Evolutionary conservation across 257 asterid species (phyloP).

Genomic region (Solanum verrucosum): DNA sequence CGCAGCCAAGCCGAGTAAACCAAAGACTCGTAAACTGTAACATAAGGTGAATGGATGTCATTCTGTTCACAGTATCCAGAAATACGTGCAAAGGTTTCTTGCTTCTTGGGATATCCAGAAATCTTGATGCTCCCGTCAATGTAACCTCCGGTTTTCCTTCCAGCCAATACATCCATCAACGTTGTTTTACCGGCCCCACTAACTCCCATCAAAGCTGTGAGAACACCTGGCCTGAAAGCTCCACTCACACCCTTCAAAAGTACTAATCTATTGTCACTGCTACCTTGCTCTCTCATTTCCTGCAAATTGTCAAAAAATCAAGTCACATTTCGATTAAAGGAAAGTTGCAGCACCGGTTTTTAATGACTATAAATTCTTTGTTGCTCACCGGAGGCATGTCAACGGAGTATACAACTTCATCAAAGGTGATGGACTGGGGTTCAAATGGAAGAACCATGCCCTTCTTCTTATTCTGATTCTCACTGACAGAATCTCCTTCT

Average conservation of each 20-base stretch:
- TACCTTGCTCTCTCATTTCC: constrained; percentile 61
- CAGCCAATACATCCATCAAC: constrained; percentile 67
- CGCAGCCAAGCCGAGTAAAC: constrained; percentile 63
- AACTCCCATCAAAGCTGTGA: constrained; percentile 68
- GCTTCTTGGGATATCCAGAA: constrained; percentile 58
- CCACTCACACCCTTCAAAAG: constrained; percentile 61
- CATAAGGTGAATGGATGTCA: constrained; percentile 60
- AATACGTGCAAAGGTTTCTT: constrained; percentile 61
- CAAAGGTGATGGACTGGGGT: constrained; percentile 79
- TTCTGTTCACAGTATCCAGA: constrained; percentile 70
- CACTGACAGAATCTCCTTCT: constrained; percentile 20
- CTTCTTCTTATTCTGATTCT: constrained; percentile 19
- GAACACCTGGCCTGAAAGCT: constrained; percentile 55
- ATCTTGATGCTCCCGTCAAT: constrained; percentile 45
- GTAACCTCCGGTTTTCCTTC: constrained; percentile 69
- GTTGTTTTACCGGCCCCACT: constrained; percentile 81
- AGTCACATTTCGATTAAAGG: neutral
- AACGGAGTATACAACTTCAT: constrained; percentile 65
- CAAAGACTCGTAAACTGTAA: constrained; percentile 53
- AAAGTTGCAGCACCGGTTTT: neutral
- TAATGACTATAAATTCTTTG: neutral
- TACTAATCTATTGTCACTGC: constrained; percentile 32
- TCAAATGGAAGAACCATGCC: constrained; percentile 96
- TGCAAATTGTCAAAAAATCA: neutral
- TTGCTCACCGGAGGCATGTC: constrained; percentile 78